These are phyloP conservation scores for Paraphoma chrysanthemicola DNA, from an alignment of 2,329 filamentous ascomycete species.

Conservation along the genomic window DNA sequence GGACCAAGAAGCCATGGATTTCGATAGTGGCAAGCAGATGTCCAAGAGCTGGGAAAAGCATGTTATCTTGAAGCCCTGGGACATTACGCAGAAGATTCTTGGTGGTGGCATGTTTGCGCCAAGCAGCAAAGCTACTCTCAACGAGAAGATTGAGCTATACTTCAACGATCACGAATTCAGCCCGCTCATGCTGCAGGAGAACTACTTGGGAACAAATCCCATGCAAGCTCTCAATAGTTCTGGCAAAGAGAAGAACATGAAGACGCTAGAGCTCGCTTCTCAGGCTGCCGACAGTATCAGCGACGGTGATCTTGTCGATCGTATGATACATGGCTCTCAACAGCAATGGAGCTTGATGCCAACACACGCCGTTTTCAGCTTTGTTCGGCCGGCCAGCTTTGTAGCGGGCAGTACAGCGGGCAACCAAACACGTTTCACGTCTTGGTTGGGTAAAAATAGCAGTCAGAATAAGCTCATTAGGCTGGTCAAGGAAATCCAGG, in stretches of 20 bases:
- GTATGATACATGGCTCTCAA: slow-evolving; percentile 98
- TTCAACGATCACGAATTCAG: slow-evolving; percentile 99
- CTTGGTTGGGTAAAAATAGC: slow-evolving; percentile 95
- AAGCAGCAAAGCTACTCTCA: slow-evolving; percentile 83
- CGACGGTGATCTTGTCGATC: slow-evolving; percentile 92
- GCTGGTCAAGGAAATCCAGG: slow-evolving; percentile 90
- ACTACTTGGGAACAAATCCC: slow-evolving; percentile 88
- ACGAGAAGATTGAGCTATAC: slow-evolving; percentile 98
- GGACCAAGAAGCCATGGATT: slow-evolving; percentile 80
- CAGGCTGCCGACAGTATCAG: slow-evolving; percentile 94
- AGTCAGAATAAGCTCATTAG: slow-evolving; percentile 76
- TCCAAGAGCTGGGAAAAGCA: slow-evolving; percentile 99
- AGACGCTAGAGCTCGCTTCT: slow-evolving; percentile 84
- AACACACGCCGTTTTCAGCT: slow-evolving; percentile 92
- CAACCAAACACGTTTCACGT: slow-evolving; percentile 77
- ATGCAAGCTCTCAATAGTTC: slow-evolving; percentile 67
- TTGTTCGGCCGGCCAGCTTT: slow-evolving; percentile 88
- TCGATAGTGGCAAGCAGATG: slow-evolving; percentile 88
- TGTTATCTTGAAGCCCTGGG: slow-evolving; percentile 95
- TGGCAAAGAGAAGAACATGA: slow-evolving; percentile 75
- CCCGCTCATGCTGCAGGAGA: slow-evolving; percentile 97
- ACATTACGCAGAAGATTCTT: slow-evolving; percentile 93
- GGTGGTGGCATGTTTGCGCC: slow-evolving; percentile 84
- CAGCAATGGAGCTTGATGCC: slow-evolving; percentile 99
- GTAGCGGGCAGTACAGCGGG: slow-evolving; percentile 76